Evolutionary conservation across 2,329 filamentous ascomycete genomes (phyloP), one percentile per base, ranked within the genome.

Genomic region (Beauveria brongniartii): DNA sequence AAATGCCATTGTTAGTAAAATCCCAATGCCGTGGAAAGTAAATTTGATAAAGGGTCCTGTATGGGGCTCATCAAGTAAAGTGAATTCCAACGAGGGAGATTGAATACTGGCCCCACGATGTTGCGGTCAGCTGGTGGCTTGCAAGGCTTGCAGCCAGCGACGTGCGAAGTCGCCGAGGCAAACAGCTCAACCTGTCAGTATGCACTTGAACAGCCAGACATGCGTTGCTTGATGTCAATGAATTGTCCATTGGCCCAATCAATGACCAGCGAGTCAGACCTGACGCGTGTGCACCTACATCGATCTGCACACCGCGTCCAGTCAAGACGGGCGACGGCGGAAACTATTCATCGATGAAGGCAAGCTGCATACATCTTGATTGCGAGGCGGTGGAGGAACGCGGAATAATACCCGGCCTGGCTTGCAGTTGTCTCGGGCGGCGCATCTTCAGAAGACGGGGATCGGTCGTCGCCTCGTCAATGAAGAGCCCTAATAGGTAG

Each of bases 21-120:
- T 12, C 40, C 26, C 47, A 14, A 26, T 26, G 34, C 28, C 10
- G 47, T 26, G 64, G 59, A 63, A 62, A 65, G 52, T 56, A 53
- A 58, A 67, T 67, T 61, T 63, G 65, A 67, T 50, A 57, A 63
- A 62, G 62, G 26, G 66, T 66, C 64, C 52, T 8, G 24, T 28
- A 47, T 26, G 7, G 47, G 59, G 44, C 28, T 47, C 48, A 55
- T 61, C 24, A 55, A 54, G 37, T 43, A 22, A 37, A 40, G n/a
- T 20, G 5, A 34, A 56, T 52, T 24, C 53, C 44, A 59, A 18
- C 22, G 7, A 30, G 53, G 56, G 51, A 53, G 16, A 41, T 44
- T 24, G 30, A 12, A 40, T 30, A 41, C 51, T 52, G 61, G 55
- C 48, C 40, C 55, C 26, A 56, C 16, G 58, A 51, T 34, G 54